Evolutionary conservation across 1,139 yeast genomes (phyloP).

Genomic region (Eremothecium coryli): DNA sequence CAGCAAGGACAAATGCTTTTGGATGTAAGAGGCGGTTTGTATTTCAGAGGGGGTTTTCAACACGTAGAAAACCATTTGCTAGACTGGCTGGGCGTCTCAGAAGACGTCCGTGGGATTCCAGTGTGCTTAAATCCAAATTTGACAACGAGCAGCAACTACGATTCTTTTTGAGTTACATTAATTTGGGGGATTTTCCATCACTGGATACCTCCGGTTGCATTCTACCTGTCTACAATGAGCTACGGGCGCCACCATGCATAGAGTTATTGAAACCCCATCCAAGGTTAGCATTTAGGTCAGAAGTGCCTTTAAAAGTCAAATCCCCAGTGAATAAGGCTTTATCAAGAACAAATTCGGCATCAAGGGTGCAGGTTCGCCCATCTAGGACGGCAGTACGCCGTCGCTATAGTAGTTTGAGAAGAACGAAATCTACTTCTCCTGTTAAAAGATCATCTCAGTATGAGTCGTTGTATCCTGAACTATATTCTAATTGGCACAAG

Average conservation of each 20-base stretch:
- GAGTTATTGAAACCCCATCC: conserved; percentile 3
- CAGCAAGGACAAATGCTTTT: conserved; percentile 14
- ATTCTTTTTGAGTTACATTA: conserved; percentile 8
- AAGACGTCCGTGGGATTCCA: background rate
- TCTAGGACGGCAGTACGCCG: background rate
- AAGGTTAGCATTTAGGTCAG: background rate
- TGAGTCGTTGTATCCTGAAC: conserved; percentile 7
- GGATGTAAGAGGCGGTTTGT: conserved; percentile 15
- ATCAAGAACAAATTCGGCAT: background rate
- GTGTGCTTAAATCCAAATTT: background rate
- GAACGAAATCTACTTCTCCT: background rate
- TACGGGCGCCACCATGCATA: conserved; percentile 4
- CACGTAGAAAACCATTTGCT: background rate
- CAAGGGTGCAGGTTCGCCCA: background rate
- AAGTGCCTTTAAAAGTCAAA: background rate
- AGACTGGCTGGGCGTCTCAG: background rate
- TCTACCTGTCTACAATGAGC: conserved; percentile 1
- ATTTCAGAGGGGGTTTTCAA: conserved; percentile 26
- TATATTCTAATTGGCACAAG: conserved; percentile 5
- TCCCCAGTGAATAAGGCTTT: background rate
- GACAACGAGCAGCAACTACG: background rate
- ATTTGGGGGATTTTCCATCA: conserved; percentile 3
- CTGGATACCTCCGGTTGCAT: conserved; percentile 6
- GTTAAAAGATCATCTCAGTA: conserved; percentile 1
- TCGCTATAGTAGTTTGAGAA: background rate